These are phyloP conservation scores for Heterobasidion irregulare DNA, from an alignment of 1,284 basidiomycete species.

Conservation along the genomic window DNA sequence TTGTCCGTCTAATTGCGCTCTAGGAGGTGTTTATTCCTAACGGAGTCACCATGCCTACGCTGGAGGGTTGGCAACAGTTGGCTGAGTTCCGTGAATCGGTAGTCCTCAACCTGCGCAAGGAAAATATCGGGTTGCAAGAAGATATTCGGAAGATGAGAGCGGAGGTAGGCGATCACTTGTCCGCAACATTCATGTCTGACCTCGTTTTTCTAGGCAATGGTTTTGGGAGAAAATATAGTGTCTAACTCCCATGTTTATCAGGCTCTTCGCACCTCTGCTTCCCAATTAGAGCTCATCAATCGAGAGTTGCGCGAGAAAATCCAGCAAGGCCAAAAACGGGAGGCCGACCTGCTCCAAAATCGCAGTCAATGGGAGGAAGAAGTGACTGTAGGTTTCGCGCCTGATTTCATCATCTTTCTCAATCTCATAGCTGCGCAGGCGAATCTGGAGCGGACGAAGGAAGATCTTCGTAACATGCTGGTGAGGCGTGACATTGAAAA, in stretches of 20 bases:
- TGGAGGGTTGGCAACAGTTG: slow-evolving; percentile 22
- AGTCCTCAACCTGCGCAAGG: slow-evolving; percentile 36
- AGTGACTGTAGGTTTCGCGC: slow-evolving; percentile 27
- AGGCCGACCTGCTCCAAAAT: slow-evolving; percentile 26
- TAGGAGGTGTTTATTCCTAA: slow-evolving; percentile 23
- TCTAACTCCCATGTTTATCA: no score
- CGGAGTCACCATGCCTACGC: slow-evolving; percentile 9
- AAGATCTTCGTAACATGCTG: neutral
- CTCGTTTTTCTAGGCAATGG: no score
- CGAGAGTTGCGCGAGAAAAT: slow-evolving; percentile 23
- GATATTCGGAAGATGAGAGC: slow-evolving; percentile 29
- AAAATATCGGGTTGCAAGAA: slow-evolving; percentile 31
- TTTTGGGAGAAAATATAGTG: no score
- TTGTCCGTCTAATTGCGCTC: slow-evolving; percentile 29
- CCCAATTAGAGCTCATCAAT: slow-evolving; percentile 27
- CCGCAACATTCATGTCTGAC: no score
- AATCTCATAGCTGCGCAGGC: neutral
- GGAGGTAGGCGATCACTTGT: neutral
- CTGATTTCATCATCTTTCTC: neutral
- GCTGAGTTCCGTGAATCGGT: slow-evolving; percentile 33
- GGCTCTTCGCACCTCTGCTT: slow-evolving; percentile 13
- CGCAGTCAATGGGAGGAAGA: slow-evolving; percentile 41
- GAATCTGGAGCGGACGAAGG: neutral
- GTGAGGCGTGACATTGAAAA: slow-evolving; percentile 68
- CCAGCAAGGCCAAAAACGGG: slow-evolving; percentile 4